Evolutionary conservation across 345 rosid species (phyloP), one percentile per base, ranked within the genome.

Genomic region (Aethionema arabicum): DNA sequence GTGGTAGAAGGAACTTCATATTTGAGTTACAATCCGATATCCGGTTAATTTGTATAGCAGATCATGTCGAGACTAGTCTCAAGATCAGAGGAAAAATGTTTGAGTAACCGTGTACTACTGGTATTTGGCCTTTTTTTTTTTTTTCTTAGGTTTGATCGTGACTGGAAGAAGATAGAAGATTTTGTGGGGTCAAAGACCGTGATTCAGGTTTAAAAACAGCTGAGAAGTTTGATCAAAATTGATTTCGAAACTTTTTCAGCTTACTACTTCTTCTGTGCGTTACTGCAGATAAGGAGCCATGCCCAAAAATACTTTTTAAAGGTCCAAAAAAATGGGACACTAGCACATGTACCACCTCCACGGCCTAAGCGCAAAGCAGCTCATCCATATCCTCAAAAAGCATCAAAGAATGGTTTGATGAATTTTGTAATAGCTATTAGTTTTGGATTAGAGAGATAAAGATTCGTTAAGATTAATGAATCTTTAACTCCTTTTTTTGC

Each of bases 91-190:
- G 16, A 31, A 8, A 8, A 2, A 30, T n/a, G 62, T 21, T 56
- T n/a, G n/a, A 11, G 9, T 60, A 4, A n/a, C 13, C 38, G 11
- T 21, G 48, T 35, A 29, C 12, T 54, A 40, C 50, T 65, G 15
- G 47, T n/a, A 47, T 35, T 16, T 27, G 5, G 15, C 44, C 10
- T 56, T 58, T 32, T 35, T 66, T 32, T 32, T 74, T 57, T n/a
- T 35, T 76, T 61, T 48, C 59, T 69, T 77, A 92, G 99, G 76
- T 92, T 92, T 76, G 97, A 92, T 52, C 99, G 99, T 11, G 99
- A 89, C 74, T 89, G 97, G 99, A 92, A 92, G 72, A 92, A 89
- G 74, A 92, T 89, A 49, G 97, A 92, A 77, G 99, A 92, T 82
- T 89, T 92, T 73, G 96, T 92, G 48, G 95, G 97, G 59, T 87